Evolutionary conservation across 306 rosid species (phyloP), one percentile per base, ranked within the genome.

Genomic region (Trifolium repens): DNA sequence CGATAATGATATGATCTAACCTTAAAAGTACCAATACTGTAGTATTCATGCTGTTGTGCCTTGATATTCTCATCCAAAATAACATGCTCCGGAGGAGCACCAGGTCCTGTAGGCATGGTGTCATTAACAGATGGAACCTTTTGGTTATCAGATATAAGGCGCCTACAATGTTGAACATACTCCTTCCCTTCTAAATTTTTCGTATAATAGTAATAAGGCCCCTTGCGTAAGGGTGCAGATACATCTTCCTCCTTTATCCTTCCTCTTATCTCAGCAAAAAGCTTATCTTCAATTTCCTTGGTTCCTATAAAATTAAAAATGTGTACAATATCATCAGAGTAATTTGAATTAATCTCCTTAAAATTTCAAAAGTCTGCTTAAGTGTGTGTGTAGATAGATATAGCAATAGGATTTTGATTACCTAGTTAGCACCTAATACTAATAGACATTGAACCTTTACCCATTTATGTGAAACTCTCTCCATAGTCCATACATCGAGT

Each of bases 161-260:
- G 81, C 80, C 96, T 86, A 65, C 98, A 94, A 61, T 78, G 73
- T 84, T 94, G 98, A 65, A 82, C 91, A 79, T 94, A 91, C 84
- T 94, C 93, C 82, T 87, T 89, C 40, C 91, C 91, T 60, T 84
- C 80, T 79, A 87, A 79, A 35, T 87, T 94, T 89, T 83, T 88
- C 35, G 52, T 10, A 52, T 94, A 94, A 78, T 91, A 91, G 69
- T 88, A 94, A 83, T 86, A 94, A 30, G 84, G 46, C 15, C 96
- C 96, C 76, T 79, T 83, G 47, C 97, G 88, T 37, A 52, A 37
- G 44, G 98, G 97, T 5, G 87, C 96, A 67, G 96, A 66, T 6
- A 89, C 19, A 67, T 94, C 97, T 11, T 90, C 97, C 86, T 94
- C 94, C 79, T 91, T 87, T 73, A 94, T 89, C 83, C 98, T 86